These are phyloP conservation scores for Achaetomiella virescens DNA, from an alignment of 495 filamentous ascomycete species.

Conservation along the genomic window DNA sequence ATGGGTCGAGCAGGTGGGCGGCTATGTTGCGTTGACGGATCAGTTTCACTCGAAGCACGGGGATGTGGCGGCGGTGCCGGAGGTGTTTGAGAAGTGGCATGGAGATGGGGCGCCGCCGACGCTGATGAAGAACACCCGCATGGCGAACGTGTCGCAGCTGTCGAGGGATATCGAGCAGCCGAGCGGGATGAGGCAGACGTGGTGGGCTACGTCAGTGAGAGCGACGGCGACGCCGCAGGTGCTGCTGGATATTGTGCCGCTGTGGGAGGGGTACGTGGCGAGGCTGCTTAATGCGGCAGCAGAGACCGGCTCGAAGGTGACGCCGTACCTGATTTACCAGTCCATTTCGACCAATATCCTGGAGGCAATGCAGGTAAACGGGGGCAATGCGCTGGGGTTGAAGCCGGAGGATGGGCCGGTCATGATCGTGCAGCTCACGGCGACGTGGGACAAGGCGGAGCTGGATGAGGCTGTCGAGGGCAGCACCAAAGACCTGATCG, in stretches of 20 bases:
- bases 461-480: conserved; percentile 25
- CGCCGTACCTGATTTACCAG: conserved; percentile 18
- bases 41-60: conserved; percentile 17
- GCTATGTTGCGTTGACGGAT: conserved; percentile 13
- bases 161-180: conserved; percentile 9
- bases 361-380: conserved; percentile 23
- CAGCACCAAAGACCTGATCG: conserved; percentile 27
- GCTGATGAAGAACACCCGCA: conserved; percentile 2
- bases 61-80: conserved; percentile 1
- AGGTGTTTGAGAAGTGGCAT: conserved; percentile 13
- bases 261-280: conserved; percentile 13
- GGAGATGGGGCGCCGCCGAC: not conserved
- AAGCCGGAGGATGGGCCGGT: conserved; percentile 20
- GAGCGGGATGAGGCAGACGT: conserved; percentile 14
- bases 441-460: conserved; percentile 10
- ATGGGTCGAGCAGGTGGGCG: conserved; percentile 8
- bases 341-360: conserved; percentile 22
- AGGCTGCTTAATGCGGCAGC: conserved; percentile 7
- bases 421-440: conserved; percentile 17
- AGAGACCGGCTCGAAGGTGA: conserved; percentile 7
- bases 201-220: conserved; percentile 14
- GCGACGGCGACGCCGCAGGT: conserved; percentile 13
- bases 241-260: conserved; percentile 15
- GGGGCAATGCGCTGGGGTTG: conserved; percentile 30
- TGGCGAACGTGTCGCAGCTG: conserved; percentile 15